phyloP scores from a whole-genome alignment of 1,139 yeast genomes.

The Taphrina communis region DNA sequence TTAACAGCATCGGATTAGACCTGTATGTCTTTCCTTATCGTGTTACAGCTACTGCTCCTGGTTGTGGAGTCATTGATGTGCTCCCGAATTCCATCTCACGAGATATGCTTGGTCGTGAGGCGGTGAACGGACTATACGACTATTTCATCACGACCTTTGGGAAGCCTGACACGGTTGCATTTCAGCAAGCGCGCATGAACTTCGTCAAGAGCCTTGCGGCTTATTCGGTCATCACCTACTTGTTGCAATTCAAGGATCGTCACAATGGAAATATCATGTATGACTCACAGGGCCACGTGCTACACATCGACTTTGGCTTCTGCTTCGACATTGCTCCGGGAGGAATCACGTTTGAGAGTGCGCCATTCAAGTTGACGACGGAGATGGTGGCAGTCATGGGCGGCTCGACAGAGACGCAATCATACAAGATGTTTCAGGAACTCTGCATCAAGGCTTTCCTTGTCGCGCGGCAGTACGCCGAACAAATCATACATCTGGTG shows the following conservation, averaged over 20 bases:
- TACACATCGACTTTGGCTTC: slow-evolving; percentile 97
- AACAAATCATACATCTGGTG: slow-evolving; percentile 81
- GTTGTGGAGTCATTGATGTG: slow-evolving; percentile 98
- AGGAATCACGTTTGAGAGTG: slow-evolving; percentile 95
- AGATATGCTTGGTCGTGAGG: slow-evolving; percentile 98
- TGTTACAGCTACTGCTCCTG: slow-evolving; percentile 98
- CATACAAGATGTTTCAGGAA: slow-evolving; percentile 93
- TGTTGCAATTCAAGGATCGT: slow-evolving; percentile 94
- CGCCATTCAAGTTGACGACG: slow-evolving; percentile 93
- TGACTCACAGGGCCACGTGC: slow-evolving; percentile 89
- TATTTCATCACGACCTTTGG: slow-evolving; percentile 93
- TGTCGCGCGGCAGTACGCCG: slow-evolving; percentile 88
- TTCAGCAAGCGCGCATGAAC: slow-evolving; percentile 88
- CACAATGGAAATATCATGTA: slow-evolving; percentile 99
- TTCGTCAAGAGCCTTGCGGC: slow-evolving; percentile 95
- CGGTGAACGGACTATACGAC: slow-evolving; percentile 94
- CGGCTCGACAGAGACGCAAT: slow-evolving; percentile 81
- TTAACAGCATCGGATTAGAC: slow-evolving; percentile 86
- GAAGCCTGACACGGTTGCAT: slow-evolving; percentile 85
- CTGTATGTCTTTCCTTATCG: slow-evolving; percentile 90
- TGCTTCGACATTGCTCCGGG: slow-evolving; percentile 99
- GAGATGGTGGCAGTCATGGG: slow-evolving; percentile 98
- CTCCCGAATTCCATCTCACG: slow-evolving; percentile 92
- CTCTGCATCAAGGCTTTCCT: slow-evolving; percentile 90
- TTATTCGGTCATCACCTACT: slow-evolving; percentile 87